These are phyloP conservation scores for Skeletonema potamos DNA, from an alignment of 108 stramenopile species.

Conservation along the genomic window DNA sequence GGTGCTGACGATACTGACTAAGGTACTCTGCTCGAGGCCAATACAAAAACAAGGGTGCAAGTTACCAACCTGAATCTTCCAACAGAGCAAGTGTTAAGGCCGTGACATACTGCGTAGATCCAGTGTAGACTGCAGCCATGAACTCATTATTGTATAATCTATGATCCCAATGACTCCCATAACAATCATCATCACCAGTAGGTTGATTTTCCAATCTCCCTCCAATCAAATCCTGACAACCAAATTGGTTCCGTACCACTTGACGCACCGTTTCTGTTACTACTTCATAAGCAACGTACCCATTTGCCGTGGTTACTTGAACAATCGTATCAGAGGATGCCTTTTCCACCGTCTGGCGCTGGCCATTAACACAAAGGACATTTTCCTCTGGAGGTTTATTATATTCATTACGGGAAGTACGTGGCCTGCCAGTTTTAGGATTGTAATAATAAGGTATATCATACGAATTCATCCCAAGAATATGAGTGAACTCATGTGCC, in stretches of 20 bases:
- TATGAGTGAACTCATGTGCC: slow-evolving; percentile 50
- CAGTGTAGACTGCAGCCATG: slow-evolving; percentile 50
- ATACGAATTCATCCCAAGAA: slow-evolving; percentile 47
- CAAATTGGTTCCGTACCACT: slow-evolving; percentile 60
- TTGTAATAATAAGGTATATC: slow-evolving; percentile 47
- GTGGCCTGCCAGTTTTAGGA: slow-evolving; percentile 35
- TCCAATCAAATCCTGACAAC: slow-evolving; percentile 54
- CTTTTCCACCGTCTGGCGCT: background rate
- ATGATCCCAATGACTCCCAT: slow-evolving; percentile 57
- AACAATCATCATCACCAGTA: slow-evolving; percentile 40
- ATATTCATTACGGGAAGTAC: slow-evolving; percentile 34
- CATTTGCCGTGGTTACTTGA: slow-evolving; percentile 23
- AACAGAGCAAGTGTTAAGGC: slow-evolving; percentile 55
- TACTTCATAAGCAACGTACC: slow-evolving; percentile 43
- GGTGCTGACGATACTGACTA: no score
- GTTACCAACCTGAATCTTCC: slow-evolving; percentile 65
- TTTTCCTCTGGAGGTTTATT: slow-evolving; percentile 21
- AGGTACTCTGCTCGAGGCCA: no score
- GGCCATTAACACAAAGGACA: slow-evolving; percentile 39
- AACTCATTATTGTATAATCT: slow-evolving; percentile 49
- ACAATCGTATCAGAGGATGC: slow-evolving; percentile 22
- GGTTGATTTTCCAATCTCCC: slow-evolving; percentile 52
- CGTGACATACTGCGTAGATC: slow-evolving; percentile 41
- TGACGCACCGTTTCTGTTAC: slow-evolving; percentile 53
- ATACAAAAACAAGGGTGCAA: no score